Base-by-base conservation (phyloP, 768 basidiomycete genomes). In the Hysterangium stoloniferum region DNA sequence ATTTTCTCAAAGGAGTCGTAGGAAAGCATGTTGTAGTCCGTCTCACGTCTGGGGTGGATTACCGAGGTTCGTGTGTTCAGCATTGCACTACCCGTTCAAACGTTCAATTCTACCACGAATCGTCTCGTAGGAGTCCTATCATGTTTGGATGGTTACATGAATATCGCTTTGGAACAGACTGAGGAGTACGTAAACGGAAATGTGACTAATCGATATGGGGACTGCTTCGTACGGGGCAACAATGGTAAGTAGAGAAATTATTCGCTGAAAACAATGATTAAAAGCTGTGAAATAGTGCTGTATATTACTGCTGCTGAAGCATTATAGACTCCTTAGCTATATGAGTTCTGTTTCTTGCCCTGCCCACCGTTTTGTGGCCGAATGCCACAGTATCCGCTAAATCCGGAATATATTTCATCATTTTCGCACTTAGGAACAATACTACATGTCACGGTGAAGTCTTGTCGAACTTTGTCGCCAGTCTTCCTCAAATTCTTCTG, bases 101-200 rank as follows among this genome's bases (percentile, higher is more conserved):
- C 49, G 24, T 24, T 29, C 9, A 12, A 44, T 42, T 29, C 19
- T n/a, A 1, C 15, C 38, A 27, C 13, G 28, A 9, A 7, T 22
- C 45, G 19, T 27, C 45, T n/a, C 9, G 4, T 53, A 98, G 95
- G 95, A 17, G 75, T 93, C 3, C 70, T 99, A 12, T 94, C 92
- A 3, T 98, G 96, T 61, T 76, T 98, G 20, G 96, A 98, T 66
- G 94, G 94, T 0, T 98, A 96, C 67, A 98, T 99, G 96, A 98
- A 98, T 68, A 95, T 98, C 44, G 96, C 92, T 12, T 69, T 98
- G 31, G 96, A 99, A 68, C 89, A 96, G 65, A 96, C 94, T 3
- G 92, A 96, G 68, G 96, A 99, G 67, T 82, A 93, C 65, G 89
- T 94, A 8, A 84, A 87, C 55, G 93, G 93, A 3, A 59, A 67